A percentile compares a stretch with the other conserved stretches of the same genome.
Conservation (phyloP, 768 basidiomycete species). For the Lactarius vividus region DNA sequence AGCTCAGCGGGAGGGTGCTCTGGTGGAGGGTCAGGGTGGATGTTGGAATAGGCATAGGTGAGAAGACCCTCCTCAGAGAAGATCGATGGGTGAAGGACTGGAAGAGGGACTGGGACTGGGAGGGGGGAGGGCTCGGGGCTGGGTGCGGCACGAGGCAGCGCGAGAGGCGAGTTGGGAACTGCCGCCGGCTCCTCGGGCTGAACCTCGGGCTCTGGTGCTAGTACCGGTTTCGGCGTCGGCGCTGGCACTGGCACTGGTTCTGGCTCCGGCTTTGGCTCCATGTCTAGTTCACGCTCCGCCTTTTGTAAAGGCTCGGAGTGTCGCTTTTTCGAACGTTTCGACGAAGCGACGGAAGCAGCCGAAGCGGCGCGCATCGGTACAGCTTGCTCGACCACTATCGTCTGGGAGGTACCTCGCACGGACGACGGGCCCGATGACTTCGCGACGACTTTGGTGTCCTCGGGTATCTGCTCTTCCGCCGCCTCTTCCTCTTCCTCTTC, state of each 20-base stretch:
- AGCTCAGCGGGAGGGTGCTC: neutral
- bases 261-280: neutral
- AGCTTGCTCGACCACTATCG: conserved; percentile 7
- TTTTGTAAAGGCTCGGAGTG: conserved; percentile 6
- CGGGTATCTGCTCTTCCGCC: neutral
- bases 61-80: conserved; percentile 24
- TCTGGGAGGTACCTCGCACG: conserved; percentile 11
- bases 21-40: conserved; percentile 13
- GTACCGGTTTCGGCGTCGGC: neutral
- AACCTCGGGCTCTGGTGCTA: neutral
- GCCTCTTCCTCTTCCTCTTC: conserved; percentile 12
- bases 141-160: neutral
- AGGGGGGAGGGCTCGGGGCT: conserved; percentile 17
- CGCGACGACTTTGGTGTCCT: neutral
- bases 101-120: conserved; percentile 22
- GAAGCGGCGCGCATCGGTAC: neutral
- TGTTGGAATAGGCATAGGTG: conserved; percentile 18
- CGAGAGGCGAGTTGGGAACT: conserved; percentile 1
- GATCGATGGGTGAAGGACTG: conserved; percentile 18
- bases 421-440: conserved; percentile 13
- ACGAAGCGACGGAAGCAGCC: conserved; percentile 10
- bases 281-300: neutral
- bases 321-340: conserved; percentile 7
- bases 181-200: neutral
- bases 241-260: neutral